Base-by-base conservation (phyloP, 129 eudicot genomes). In the Flaveria ramosissima region DNA sequence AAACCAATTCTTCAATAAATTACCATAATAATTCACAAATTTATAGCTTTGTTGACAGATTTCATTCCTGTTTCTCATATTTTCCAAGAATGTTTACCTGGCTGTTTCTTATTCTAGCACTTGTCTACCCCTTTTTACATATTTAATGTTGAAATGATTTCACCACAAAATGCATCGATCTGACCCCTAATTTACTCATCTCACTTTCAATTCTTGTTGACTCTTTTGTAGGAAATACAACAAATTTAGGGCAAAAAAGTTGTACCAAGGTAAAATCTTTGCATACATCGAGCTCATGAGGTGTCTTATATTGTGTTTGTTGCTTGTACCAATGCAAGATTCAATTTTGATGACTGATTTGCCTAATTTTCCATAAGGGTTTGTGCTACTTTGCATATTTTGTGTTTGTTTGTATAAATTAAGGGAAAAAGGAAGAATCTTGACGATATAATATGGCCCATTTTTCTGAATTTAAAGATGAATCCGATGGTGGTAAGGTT, bases 401-500 rank as follows among this genome's bases (percentile, higher is more conserved):
- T 70, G 61, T 70, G 61, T 53, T 61, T 52, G 50, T 9, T 53
- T n/a, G 75, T 77, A 63, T 50, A 73, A 71, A 20, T 17, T 56
- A 51, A 45, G 9, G 7, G 24, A 70, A 42, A 73, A 36, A 64
- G 56, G 68, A 11, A 46, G 79, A 80, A 76, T 67, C 47, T 80
- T 53, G 79, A 77, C 14, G 57, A 75, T 83, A 45, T 41, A 41
- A 36, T 5, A 92, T 89, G 96, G 86, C 78, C 81, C 85, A 72
- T 78, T 83, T 84, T 74, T 80, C 84, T 27, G 77, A 70, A 55
- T 8, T 77, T 78, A 73, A 82, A 61, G 85, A 84, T 14, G 30
- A 30, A 16, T 15, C 69, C 15, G 69, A 63, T 63, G 69, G 8
- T 15, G 16, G 69, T 30, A 30, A 30, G 69, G 69, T 63, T 30